Conservation (phyloP, 352 stramenopile genomes). For the Phytophthora citrophthora region DNA sequence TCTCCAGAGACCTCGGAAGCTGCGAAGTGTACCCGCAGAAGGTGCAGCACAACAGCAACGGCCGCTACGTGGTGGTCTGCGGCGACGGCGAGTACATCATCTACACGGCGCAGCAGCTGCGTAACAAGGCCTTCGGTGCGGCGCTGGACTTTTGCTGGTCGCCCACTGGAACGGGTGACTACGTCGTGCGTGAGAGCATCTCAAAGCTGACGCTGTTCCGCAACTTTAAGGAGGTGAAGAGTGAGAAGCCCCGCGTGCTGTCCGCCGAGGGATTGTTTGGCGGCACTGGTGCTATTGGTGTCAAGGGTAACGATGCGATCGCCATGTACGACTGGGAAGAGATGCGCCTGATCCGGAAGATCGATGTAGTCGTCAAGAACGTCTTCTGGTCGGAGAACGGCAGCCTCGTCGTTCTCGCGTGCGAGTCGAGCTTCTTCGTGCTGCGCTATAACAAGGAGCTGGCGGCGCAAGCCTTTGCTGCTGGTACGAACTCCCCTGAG, state of each 20-base stretch:
- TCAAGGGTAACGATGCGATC: slow-evolving; percentile 96
- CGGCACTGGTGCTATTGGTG: slow-evolving; percentile 93
- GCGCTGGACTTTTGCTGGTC: slow-evolving; percentile 99
- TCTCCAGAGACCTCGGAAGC: slow-evolving; percentile 94
- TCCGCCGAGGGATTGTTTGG: slow-evolving; percentile 97
- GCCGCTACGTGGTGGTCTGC: slow-evolving; percentile 98
- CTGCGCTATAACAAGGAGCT: slow-evolving; percentile 94
- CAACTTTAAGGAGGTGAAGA: slow-evolving; percentile 98
- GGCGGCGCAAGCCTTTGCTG: slow-evolving; percentile 89
- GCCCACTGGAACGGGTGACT: slow-evolving; percentile 96
- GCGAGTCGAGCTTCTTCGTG: slow-evolving; percentile 96
- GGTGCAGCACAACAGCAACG: slow-evolving; percentile 99
- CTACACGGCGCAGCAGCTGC: slow-evolving; percentile 97
- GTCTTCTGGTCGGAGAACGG: slow-evolving; percentile 98
- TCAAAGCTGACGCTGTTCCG: slow-evolving; percentile 98
- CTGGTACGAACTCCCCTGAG: slow-evolving; percentile 88
- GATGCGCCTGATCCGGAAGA: slow-evolving; percentile 97
- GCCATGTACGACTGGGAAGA: slow-evolving; percentile 99
- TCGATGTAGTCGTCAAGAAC: slow-evolving; percentile 96
- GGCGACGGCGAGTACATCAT: slow-evolving; percentile 99
- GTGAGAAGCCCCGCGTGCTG: slow-evolving; percentile 93
- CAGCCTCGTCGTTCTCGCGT: slow-evolving; percentile 96
- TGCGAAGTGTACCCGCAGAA: slow-evolving; percentile 98
- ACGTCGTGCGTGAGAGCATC: slow-evolving; percentile 97
- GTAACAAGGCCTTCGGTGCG: slow-evolving; percentile 97